Base-by-base conservation (phyloP, 1,284 basidiomycete genomes). In the Sanguinoderma infundibulare region DNA sequence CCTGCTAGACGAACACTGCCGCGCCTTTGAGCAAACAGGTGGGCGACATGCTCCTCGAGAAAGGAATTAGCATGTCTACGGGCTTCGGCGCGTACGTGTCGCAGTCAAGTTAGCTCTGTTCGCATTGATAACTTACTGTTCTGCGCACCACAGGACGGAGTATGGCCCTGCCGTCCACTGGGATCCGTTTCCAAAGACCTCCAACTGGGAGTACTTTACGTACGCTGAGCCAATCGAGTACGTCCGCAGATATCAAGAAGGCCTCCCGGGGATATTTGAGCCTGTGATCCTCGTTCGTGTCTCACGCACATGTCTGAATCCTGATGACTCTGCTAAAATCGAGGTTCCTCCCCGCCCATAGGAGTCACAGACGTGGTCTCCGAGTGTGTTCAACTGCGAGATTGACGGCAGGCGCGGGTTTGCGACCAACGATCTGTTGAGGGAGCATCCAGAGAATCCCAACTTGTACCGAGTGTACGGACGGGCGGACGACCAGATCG, bases 401-500 rank as follows among this genome's bases (percentile, higher is more conserved):
- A 55, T 72, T 20, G 66, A 75, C 44, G 77, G 76, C 3, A 50
- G 62, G 1, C 67, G 71, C 26, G 78, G 72, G 14, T 78, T 73
- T 57, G 71, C 74, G 10, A 77, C 81, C 5, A 77, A 73, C 22
- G 83, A 85, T 67, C 65, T 84, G 7, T 64, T 83, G 24, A 55
- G 72, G 0, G 78, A 75, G 17, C 84, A 85, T 67, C 81, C 83
- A 5, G 77, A 76, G 0, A 78, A 78, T 36, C 68, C 73, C 5
- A 76, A 77, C 5, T 71, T 74, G 15, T 85, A 78, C 78, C 79
- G 77, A 61, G 72, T 83, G 17, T 75, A 71, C 42, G 83, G 84
- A 0, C 74, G 84, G 8, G 71, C 72, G 6, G 83, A 85, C 61
- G 83, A 85, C 65, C 82, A 84, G 65, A 80, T 85, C 40, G 81